These are phyloP conservation scores for Microstegium vimineum DNA, from an alignment of 176 grass and related monocot genomes.

Conservation along the genomic window DNA sequence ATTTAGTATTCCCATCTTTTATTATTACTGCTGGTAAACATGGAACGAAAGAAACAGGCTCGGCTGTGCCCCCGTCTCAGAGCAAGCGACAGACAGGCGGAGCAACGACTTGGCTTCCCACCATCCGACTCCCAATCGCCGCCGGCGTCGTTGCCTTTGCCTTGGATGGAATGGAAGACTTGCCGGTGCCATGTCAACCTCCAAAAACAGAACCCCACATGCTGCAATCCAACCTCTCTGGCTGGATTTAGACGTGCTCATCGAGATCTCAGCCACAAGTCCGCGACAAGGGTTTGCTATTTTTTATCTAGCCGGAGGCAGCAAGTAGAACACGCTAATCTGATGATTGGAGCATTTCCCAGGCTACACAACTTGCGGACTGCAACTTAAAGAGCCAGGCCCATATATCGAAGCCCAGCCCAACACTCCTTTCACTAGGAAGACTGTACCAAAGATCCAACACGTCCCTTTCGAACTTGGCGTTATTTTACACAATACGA, in stretches of 20 bases:
- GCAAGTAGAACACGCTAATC: background rate
- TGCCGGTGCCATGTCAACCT: background rate
- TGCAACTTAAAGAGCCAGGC: background rate
- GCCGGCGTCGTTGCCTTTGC: constrained; percentile 2
- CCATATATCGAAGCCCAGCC: background rate
- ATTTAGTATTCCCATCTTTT: too few relatives aligned
- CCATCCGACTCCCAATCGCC: background rate
- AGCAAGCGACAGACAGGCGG: background rate
- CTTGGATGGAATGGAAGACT: background rate
- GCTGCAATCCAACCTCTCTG: background rate
- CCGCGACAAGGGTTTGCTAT: background rate
- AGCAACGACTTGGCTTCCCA: background rate
- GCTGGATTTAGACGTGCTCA: background rate
- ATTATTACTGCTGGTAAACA: too few relatives aligned
- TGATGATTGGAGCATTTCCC: background rate
- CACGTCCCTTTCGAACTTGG: too few relatives aligned
- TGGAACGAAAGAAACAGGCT: background rate
- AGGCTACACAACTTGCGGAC: background rate
- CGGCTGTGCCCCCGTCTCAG: background rate
- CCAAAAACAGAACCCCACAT: background rate
- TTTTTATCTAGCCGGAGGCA: background rate
- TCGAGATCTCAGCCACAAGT: constrained; percentile 11
- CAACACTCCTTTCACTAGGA: too few relatives aligned
- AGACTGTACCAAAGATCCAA: too few relatives aligned
- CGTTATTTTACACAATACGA: too few relatives aligned